A percentile compares a stretch with the other conserved stretches of the same genome.
Conservation (phyloP, 495 filamentous ascomycete genomes). For the Rostrohypoxylon terebratum region DNA sequence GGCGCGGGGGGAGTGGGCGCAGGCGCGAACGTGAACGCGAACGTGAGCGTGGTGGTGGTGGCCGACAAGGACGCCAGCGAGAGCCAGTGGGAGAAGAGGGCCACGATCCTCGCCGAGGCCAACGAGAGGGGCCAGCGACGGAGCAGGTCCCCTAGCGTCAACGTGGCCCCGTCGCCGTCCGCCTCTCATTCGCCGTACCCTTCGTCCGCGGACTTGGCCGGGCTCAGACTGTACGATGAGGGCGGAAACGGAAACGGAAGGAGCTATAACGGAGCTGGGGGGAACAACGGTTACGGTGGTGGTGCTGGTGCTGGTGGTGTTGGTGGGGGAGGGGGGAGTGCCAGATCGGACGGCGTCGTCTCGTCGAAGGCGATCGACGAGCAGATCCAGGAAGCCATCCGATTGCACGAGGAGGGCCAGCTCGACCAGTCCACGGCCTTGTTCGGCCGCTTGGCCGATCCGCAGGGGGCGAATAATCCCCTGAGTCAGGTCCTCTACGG, state of each 20-base stretch:
- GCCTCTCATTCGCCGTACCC: constrained; percentile 27
- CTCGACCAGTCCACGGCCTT: constrained; percentile 81
- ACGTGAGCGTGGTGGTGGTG: too few relatives aligned
- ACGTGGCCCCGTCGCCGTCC: constrained; percentile 41
- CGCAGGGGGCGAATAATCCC: constrained; percentile 86
- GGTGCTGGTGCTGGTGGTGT: too few relatives aligned
- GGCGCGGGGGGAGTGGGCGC: neutral
- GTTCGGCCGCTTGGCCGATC: constrained; percentile 89
- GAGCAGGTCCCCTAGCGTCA: constrained; percentile 52
- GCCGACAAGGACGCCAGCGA: constrained; percentile 62
- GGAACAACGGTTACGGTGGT: neutral
- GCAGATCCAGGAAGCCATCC: constrained; percentile 95
- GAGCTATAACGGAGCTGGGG: neutral
- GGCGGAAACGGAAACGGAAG: neutral
- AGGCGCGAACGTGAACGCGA: neutral
- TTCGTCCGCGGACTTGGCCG: constrained; percentile 37
- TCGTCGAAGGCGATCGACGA: constrained; percentile 69
- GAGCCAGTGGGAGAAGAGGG: constrained; percentile 84
- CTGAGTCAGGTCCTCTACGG: constrained; percentile 97
- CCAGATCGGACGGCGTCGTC: constrained; percentile 50
- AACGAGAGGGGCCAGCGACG: constrained; percentile 63
- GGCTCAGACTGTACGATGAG: constrained; percentile 41
- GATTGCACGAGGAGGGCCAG: constrained; percentile 85
- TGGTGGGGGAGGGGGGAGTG: too few relatives aligned
- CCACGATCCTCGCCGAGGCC: constrained; percentile 81